Conservation (phyloP, 768 basidiomycete genomes). For the Tricholoma furcatifolium region DNA sequence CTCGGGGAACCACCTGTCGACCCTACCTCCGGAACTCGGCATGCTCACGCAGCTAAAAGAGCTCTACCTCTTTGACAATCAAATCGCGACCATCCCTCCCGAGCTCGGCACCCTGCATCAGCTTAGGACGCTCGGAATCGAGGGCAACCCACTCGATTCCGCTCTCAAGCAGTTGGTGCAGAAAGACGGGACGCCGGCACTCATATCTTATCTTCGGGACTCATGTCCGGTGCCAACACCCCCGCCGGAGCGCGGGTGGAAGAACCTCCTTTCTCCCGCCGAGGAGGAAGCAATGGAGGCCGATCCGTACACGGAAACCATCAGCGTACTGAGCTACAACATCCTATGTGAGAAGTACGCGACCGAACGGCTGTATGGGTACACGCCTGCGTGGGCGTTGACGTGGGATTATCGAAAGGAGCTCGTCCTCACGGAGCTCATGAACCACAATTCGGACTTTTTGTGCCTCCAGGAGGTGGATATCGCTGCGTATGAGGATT, state of each 20-base stretch:
- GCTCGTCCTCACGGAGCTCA: slow-evolving; percentile 80
- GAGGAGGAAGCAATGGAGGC: slow-evolving; percentile 57
- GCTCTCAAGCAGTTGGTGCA: slow-evolving; percentile 78
- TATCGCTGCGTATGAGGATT: slow-evolving; percentile 88
- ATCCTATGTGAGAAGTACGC: slow-evolving; percentile 92
- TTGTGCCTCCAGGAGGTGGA: slow-evolving; percentile 96
- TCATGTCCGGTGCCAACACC: slow-evolving; percentile 78
- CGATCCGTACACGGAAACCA: slow-evolving; percentile 72
- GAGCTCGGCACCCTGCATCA: slow-evolving; percentile 92
- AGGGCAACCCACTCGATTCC: slow-evolving; percentile 93
- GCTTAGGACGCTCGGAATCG: slow-evolving; percentile 89
- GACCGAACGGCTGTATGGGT: slow-evolving; percentile 87
- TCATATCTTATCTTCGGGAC: slow-evolving; percentile 92
- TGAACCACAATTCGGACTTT: slow-evolving; percentile 81
- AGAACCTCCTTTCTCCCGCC: slow-evolving; percentile 52
- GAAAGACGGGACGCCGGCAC: slow-evolving; percentile 89
- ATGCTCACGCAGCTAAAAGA: slow-evolving; percentile 90
- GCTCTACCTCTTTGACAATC: slow-evolving; percentile 94
- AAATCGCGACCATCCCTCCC: slow-evolving; percentile 77
- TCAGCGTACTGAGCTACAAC: slow-evolving; percentile 88
- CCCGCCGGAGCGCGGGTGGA: slow-evolving; percentile 83
- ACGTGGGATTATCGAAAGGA: slow-evolving; percentile 95
- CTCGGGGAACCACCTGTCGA: slow-evolving; percentile 79
- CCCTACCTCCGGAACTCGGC: slow-evolving; percentile 85
- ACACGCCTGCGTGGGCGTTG: slow-evolving; percentile 96